A percentile compares a stretch with the other conserved stretches of the same genome.
Evolutionary conservation across 768 basidiomycete species (phyloP).

Genomic region (Suillus lakei): DNA sequence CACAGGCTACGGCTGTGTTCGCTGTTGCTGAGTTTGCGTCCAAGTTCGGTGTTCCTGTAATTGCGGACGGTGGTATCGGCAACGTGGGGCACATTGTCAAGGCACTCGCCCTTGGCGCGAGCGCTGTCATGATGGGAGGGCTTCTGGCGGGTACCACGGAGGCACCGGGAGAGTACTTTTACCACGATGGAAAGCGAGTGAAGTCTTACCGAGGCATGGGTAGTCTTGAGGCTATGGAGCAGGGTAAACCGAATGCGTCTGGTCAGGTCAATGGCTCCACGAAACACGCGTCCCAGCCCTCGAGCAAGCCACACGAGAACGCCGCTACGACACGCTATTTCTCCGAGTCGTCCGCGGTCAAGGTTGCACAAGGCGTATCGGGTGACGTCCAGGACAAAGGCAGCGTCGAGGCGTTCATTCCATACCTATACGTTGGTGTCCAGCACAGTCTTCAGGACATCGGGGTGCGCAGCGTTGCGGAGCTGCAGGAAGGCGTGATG

Average conservation of each 20-base stretch:
- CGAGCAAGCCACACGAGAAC: slow-evolving; percentile 69
- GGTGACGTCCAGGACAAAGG: slow-evolving; percentile 99
- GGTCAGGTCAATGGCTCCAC: slow-evolving; percentile 33
- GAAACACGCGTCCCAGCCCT: slow-evolving; percentile 55
- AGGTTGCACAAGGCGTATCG: slow-evolving; percentile 95
- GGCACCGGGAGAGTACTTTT: slow-evolving; percentile 98
- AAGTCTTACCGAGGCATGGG: slow-evolving; percentile 99
- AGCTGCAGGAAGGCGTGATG: slow-evolving; percentile 68
- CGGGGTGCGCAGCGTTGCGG: slow-evolving; percentile 70
- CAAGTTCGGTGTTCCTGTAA: slow-evolving; percentile 94
- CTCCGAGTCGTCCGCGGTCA: slow-evolving; percentile 71
- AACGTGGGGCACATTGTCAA: slow-evolving; percentile 99
- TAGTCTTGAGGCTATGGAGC: slow-evolving; percentile 91
- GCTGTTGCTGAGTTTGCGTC: slow-evolving; percentile 91
- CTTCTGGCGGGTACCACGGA: slow-evolving; percentile 95
- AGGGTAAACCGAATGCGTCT: slow-evolving; percentile 52
- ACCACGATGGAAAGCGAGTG: slow-evolving; percentile 97
- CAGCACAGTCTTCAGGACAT: slow-evolving; percentile 97
- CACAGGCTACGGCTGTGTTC: slow-evolving; percentile 97
- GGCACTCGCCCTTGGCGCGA: slow-evolving; percentile 91
- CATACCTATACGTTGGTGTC: slow-evolving; percentile 78
- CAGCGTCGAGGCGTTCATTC: slow-evolving; percentile 89
- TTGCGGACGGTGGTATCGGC: slow-evolving; percentile 93
- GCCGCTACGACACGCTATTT: slow-evolving; percentile 88
- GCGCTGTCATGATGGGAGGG: slow-evolving; percentile 99